Evolutionary conservation across 345 rosid genomes (phyloP).

Genomic region (Rhodamnia argentea): DNA sequence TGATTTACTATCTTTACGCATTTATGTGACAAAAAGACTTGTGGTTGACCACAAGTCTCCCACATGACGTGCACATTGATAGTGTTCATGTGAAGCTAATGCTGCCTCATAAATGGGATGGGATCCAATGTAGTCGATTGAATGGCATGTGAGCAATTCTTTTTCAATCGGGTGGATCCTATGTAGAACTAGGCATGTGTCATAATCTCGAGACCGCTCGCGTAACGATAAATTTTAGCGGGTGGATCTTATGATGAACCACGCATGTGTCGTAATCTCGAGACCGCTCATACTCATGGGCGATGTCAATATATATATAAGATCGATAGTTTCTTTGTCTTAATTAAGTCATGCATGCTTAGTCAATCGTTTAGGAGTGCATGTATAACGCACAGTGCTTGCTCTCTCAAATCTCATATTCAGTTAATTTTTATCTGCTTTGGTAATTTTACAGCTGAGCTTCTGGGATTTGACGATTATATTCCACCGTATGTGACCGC

Average conservation of each 20-base stretch:
- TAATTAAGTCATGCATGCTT: neutral
- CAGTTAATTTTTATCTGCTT: neutral
- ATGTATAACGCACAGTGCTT: neutral
- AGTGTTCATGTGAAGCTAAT: neutral
- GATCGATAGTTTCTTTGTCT: neutral
- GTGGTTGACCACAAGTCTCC: neutral
- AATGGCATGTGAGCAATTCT: neutral
- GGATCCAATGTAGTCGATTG: neutral
- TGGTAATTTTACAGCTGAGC: slow-evolving; percentile 6
- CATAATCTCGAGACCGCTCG: neutral
- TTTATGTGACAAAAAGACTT: neutral
- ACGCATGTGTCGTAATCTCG: neutral
- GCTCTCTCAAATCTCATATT: neutral
- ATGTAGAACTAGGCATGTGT: neutral
- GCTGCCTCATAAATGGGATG: neutral
- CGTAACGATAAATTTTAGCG: neutral
- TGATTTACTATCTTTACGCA: neutral
- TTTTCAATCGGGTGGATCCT: neutral
- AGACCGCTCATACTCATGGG: neutral
- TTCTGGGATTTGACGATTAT: slow-evolving; percentile 13
- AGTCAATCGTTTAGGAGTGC: neutral
- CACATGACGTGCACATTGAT: neutral
- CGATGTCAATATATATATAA: neutral
- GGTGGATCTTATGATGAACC: neutral
- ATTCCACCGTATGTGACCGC: slow-evolving; percentile 15